phyloP scores from a whole-genome alignment of 805 yeast genomes.

The Zygotorulaspora florentina region DNA sequence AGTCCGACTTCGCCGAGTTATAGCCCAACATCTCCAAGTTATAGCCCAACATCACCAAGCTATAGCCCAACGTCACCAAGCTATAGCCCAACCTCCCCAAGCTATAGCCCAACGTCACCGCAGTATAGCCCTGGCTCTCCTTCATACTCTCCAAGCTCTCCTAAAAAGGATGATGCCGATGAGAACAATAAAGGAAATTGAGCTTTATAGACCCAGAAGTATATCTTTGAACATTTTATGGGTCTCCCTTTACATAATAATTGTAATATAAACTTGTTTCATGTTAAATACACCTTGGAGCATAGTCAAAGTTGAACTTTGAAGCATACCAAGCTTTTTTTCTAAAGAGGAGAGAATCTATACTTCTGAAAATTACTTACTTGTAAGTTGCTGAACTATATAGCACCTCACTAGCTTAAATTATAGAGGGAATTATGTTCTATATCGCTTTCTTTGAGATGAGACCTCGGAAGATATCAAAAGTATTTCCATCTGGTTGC shows the following conservation, averaged over 20 bases:
- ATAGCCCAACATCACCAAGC: conserved; percentile 61
- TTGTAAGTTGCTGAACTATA: background rate
- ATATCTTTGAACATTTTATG: conserved; percentile 3
- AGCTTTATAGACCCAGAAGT: conserved; percentile 3
- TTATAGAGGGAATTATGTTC: background rate
- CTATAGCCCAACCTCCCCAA: conserved; percentile 50
- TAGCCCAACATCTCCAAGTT: conserved; percentile 70
- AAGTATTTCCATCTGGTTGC: conserved; percentile 97
- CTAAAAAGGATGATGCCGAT: conserved; percentile 4
- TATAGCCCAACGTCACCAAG: conserved; percentile 79
- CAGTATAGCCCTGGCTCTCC: conserved; percentile 72
- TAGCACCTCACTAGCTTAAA: background rate
- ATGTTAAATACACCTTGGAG: background rate
- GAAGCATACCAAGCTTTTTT: background rate
- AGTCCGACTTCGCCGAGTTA: conserved; percentile 61
- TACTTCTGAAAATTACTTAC: background rate
- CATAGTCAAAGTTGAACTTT: background rate
- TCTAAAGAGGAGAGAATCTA: background rate
- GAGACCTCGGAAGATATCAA: conserved; percentile 89
- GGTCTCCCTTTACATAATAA: conserved; percentile 4
- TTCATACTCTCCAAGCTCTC: conserved; percentile 45
- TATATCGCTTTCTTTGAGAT: conserved; percentile 52
- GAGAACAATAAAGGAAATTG: conserved; percentile 13
- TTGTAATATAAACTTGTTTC: conserved; percentile 10
- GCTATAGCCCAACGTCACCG: conserved; percentile 50